Evolutionary conservation across 345 rosid genomes (phyloP).

Genomic region (Salix arbutifolia): DNA sequence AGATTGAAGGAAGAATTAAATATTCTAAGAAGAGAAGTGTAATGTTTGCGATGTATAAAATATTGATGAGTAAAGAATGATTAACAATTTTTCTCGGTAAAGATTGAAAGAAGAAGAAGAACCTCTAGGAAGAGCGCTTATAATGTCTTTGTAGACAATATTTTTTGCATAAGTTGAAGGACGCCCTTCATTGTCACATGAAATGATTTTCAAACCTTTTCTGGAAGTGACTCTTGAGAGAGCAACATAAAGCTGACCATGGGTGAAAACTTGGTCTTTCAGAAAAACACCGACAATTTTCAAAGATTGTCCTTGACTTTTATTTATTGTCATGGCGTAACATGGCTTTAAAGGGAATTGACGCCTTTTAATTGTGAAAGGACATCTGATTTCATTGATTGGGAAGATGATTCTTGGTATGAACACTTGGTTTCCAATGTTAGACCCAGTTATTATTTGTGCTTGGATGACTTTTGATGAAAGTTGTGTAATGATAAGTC

Average conservation of each 20-base stretch:
- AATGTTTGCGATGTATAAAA: too few species aligned
- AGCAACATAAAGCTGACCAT: not conserved
- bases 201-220: not conserved
- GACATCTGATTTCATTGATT: not conserved
- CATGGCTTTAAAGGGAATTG: not conserved
- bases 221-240: not conserved
- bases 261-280: not conserved
- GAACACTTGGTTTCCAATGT: not conserved
- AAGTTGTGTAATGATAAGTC: not conserved
- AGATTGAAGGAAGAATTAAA: too few species aligned
- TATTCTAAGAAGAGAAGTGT: too few species aligned
- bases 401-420: not conserved
- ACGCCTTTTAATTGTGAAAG: not conserved
- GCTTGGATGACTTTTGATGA: not conserved
- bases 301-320: not conserved
- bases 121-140: too few species aligned
- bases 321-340: slow-evolving; percentile 1
- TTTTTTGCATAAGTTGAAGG: not conserved
- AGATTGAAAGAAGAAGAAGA: too few species aligned
- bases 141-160: not conserved
- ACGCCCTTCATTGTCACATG: not conserved
- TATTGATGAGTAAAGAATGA: too few species aligned
- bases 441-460: not conserved
- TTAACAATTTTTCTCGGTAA: too few species aligned
- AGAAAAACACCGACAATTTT: not conserved